A percentile compares a stretch with the other conserved stretches of the same genome.
Evolutionary conservation across 2,329 filamentous ascomycete species (phyloP).

Genomic region (Fusarium sp.): DNA sequence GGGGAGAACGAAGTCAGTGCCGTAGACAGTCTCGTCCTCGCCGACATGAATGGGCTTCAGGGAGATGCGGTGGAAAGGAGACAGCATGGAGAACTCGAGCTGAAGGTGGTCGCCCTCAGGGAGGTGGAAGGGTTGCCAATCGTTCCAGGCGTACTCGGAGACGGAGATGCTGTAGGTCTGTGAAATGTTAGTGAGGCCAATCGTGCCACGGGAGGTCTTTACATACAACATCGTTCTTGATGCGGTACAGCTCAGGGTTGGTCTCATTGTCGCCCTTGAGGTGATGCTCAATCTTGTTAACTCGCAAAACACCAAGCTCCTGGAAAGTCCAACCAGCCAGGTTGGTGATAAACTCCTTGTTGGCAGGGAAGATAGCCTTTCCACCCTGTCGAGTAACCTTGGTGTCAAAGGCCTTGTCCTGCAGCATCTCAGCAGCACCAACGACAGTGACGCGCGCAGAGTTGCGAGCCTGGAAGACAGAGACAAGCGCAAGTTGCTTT

Average conservation of each 20-base stretch:
- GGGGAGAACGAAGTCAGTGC: slow-evolving; percentile 80
- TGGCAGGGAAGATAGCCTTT: slow-evolving; percentile 72
- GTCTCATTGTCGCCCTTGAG: slow-evolving; percentile 64
- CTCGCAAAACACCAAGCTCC: slow-evolving; percentile 88
- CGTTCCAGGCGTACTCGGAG: slow-evolving; percentile 82
- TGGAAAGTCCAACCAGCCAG: slow-evolving; percentile 96
- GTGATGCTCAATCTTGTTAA: slow-evolving; percentile 85
- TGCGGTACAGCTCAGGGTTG: slow-evolving; percentile 90
- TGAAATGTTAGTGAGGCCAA: slow-evolving; percentile 38
- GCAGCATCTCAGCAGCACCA: slow-evolving; percentile 86
- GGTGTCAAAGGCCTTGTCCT: slow-evolving; percentile 89
- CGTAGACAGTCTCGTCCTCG: slow-evolving; percentile 77
- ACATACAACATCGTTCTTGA: slow-evolving; percentile 95
- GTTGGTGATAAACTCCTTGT: slow-evolving; percentile 85
- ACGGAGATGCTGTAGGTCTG: slow-evolving; percentile 89
- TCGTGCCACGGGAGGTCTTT: neutral
- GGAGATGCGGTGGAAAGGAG: slow-evolving; percentile 90
- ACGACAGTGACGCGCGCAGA: slow-evolving; percentile 88
- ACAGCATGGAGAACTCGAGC: slow-evolving; percentile 98
- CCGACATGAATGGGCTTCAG: slow-evolving; percentile 69
- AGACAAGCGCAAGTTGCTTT: slow-evolving; percentile 84
- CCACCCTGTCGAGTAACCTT: slow-evolving; percentile 72
- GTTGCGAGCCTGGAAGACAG: slow-evolving; percentile 89
- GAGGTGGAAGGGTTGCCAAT: slow-evolving; percentile 78
- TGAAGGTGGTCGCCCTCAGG: slow-evolving; percentile 80